Conservation (phyloP, 108 stramenopile genomes). For the Skeletonema menzelii region DNA sequence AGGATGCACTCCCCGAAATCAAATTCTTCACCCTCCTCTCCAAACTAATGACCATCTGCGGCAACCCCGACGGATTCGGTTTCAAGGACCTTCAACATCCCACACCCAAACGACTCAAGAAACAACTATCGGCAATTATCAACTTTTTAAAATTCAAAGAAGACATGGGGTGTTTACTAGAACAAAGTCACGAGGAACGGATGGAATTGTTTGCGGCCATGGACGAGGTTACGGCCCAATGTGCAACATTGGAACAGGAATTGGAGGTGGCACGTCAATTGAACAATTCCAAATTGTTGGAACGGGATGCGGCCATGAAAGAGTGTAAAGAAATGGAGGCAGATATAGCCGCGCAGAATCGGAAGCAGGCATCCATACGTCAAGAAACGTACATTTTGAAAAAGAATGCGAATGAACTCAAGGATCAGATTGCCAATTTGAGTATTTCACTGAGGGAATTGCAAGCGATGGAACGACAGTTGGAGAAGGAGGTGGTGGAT, state of each 20-base stretch:
- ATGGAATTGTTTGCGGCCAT: conserved; percentile 58
- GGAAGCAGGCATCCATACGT: conserved; percentile 73
- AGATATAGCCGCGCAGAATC: conserved; percentile 83
- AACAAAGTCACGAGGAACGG: conserved; percentile 55
- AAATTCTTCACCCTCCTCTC: conserved; percentile 74
- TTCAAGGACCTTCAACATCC: conserved; percentile 86
- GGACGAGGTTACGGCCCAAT: conserved; percentile 68
- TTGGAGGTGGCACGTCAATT: conserved; percentile 41
- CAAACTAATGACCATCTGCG: conserved; percentile 86
- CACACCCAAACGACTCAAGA: conserved; percentile 66
- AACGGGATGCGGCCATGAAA: conserved; percentile 59
- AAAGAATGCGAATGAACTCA: conserved; percentile 73
- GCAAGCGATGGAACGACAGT: conserved; percentile 63
- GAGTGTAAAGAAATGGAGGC: conserved; percentile 82
- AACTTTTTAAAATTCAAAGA: conserved; percentile 96
- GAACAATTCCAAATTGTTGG: conserved; percentile 46
- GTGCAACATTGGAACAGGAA: conserved; percentile 54
- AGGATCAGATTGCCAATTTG: conserved; percentile 77
- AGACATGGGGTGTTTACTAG: conserved; percentile 73
- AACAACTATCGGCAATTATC: conserved; percentile 90
- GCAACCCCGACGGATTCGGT: conserved; percentile 86
- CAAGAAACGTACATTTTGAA: conserved; percentile 77
- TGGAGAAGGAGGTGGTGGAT: conserved; percentile 70
- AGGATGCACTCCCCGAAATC: conserved; percentile 80
- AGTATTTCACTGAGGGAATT: conserved; percentile 74